These are phyloP conservation scores for Tilletia setariae DNA, from an alignment of 1,284 basidiomycete genomes.

Conservation along the genomic window DNA sequence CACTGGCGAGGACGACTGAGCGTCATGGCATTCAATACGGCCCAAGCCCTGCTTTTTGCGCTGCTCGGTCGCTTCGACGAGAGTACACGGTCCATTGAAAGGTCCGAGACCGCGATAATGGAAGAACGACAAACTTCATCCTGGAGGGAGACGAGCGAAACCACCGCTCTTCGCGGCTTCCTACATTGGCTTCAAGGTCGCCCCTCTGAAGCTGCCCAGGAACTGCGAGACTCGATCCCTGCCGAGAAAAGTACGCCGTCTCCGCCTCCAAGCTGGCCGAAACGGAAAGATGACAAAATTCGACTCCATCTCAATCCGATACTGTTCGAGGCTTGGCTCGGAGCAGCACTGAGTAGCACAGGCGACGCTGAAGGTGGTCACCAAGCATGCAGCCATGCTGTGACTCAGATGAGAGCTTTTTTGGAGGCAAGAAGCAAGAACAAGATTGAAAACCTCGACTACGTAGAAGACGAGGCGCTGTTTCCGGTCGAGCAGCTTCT, in stretches of 20 bases:
- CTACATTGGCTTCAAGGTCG: too few species aligned
- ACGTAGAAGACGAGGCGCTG: neutral
- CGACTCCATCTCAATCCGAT: too few species aligned
- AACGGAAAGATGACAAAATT: too few species aligned
- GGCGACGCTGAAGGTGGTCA: neutral
- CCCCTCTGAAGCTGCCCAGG: too few species aligned
- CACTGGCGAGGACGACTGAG: neutral
- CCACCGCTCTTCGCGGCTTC: too few species aligned
- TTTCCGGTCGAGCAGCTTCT: neutral
- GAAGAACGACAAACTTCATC: too few species aligned
- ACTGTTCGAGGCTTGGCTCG: too few species aligned
- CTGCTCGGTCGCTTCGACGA: neutral
- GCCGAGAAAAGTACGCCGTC: too few species aligned
- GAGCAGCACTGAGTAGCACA: neutral
- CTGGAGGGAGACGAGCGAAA: too few species aligned
- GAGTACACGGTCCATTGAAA: neutral
- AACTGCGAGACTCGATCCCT: too few species aligned
- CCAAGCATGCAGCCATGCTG: neutral
- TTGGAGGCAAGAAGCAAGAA: neutral
- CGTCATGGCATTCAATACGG: neutral
- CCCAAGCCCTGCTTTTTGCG: neutral
- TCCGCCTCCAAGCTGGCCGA: too few species aligned
- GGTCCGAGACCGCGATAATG: too few species aligned
- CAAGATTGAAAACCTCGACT: neutral
- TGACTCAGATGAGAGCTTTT: neutral